A percentile compares a stretch with the other conserved stretches of the same genome.
Evolutionary conservation across 768 basidiomycete genomes (phyloP).

Genomic region (Neoboletus brunneissimus): DNA sequence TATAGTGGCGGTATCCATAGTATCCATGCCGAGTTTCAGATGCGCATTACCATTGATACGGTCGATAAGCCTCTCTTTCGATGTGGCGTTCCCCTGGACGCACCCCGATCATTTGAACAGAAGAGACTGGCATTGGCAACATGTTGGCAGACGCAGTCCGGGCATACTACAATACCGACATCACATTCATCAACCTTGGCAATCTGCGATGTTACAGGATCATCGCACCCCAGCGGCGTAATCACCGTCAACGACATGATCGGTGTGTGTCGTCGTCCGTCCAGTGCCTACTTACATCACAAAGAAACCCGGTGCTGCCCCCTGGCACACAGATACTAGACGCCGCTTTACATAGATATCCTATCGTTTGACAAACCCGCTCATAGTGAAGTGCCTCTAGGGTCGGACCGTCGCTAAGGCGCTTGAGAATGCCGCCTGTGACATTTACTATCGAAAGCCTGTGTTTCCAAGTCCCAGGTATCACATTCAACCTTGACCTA

Average conservation of each 20-base stretch:
- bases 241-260: constrained; percentile 14
- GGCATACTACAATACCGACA: constrained; percentile 19
- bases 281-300: background rate
- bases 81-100: constrained; percentile 4
- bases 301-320: background rate
- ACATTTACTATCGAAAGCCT: constrained; percentile 2
- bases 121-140: constrained; percentile 1
- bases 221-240: background rate
- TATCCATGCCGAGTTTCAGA: background rate
- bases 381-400: constrained; percentile 4
- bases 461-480: constrained; percentile 3
- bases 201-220: constrained; percentile 6
- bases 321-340: background rate
- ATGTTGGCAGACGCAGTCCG: constrained; percentile 17
- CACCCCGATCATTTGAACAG: background rate
- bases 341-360: background rate
- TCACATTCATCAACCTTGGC: constrained; percentile 5
- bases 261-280: constrained; percentile 4
- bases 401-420: background rate
- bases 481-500: constrained; percentile 1
- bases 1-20: constrained; percentile 4
- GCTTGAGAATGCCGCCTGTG: constrained; percentile 11
- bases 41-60: background rate
- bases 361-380: constrained; percentile 3
- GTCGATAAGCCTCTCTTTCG: constrained; percentile 2